A percentile compares a stretch with the other conserved stretches of the same genome.
Conservation (phyloP, 2,329 filamentous ascomycete genomes). For the Cladophialophora immunda region DNA sequence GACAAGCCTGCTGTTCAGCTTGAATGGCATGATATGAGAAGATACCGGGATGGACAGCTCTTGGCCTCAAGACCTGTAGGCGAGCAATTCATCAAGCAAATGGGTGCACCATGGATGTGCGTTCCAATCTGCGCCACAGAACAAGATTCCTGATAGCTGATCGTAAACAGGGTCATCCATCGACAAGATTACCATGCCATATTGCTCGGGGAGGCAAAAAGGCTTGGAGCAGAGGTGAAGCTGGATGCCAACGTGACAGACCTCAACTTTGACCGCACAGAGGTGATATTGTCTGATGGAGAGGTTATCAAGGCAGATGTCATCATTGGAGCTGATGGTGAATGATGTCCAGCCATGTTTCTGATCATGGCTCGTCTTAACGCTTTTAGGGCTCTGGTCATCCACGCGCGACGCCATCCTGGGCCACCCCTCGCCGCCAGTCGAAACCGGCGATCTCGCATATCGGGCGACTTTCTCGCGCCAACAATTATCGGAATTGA, state of each 20-base stretch:
- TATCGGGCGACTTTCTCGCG: conserved; percentile 47
- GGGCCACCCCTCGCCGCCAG: conserved; percentile 53
- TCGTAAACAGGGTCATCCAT: conserved; percentile 47
- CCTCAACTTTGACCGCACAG: conserved; percentile 43
- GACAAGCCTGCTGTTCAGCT: conserved; percentile 42
- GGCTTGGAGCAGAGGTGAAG: conserved; percentile 50
- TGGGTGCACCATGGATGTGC: conserved; percentile 16
- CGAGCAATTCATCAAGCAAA: conserved; percentile 17
- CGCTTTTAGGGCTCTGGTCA: conserved; percentile 48
- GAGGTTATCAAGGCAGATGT: conserved; percentile 46
- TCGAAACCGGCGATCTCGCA: conserved; percentile 64
- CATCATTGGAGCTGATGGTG: conserved; percentile 59
- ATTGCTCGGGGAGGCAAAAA: conserved; percentile 50
- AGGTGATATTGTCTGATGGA: conserved; percentile 35
- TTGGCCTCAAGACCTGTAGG: conserved; percentile 36
- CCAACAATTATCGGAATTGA: conserved; percentile 11
- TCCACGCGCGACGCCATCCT: conserved; percentile 55
- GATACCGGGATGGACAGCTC: conserved; percentile 45
- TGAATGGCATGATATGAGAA: conserved; percentile 42
- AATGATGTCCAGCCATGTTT: background rate
- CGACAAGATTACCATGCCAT: conserved; percentile 58
- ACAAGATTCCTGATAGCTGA: background rate
- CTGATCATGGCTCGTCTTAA: conserved; percentile 2
- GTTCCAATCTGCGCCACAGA: background rate
- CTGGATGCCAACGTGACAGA: conserved; percentile 40